Evolutionary conservation across 192 early-diverging fungal genomes (phyloP).

Genomic region (Borealophlyctis nickersoniae): DNA sequence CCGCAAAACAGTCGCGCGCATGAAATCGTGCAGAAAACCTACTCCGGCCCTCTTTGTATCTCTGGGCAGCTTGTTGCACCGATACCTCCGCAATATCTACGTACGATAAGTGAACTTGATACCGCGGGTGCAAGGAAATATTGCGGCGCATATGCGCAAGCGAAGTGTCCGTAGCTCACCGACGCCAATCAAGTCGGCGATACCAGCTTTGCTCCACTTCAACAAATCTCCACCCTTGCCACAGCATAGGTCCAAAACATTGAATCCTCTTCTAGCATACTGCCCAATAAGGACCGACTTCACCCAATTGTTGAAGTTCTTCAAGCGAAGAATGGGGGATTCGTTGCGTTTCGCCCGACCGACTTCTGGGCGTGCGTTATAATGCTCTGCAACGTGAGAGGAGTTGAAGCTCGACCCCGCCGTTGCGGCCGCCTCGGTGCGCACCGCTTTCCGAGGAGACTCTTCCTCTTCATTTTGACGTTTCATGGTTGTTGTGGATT

Average conservation of each 20-base stretch:
- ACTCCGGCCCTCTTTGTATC: constrained; percentile 55
- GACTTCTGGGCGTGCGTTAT: constrained; percentile 78
- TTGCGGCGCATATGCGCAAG: neutral
- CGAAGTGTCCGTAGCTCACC: constrained; percentile 41
- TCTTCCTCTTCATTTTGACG: too few species aligned
- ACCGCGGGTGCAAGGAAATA: neutral
- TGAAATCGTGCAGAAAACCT: constrained; percentile 74
- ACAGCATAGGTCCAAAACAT: constrained; percentile 87
- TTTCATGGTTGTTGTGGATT: too few species aligned
- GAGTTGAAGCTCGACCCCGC: too few species aligned
- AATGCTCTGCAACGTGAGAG: constrained; percentile 32
- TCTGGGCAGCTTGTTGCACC: constrained; percentile 71
- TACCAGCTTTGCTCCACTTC: constrained; percentile 61
- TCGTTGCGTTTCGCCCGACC: constrained; percentile 71
- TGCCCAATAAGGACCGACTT: constrained; percentile 82
- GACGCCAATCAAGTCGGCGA: constrained; percentile 73
- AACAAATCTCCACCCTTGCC: constrained; percentile 66
- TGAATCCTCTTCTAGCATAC: constrained; percentile 50
- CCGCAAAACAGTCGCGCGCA: constrained; percentile 84
- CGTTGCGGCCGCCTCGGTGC: too few species aligned
- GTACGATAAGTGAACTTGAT: neutral
- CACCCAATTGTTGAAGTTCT: constrained; percentile 96
- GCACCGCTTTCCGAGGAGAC: too few species aligned
- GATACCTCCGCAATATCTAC: constrained; percentile 87
- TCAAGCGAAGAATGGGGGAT: constrained; percentile 81